phyloP scores from a whole-genome alignment of 495 filamentous ascomycete genomes.

The Daldinia childiae region DNA sequence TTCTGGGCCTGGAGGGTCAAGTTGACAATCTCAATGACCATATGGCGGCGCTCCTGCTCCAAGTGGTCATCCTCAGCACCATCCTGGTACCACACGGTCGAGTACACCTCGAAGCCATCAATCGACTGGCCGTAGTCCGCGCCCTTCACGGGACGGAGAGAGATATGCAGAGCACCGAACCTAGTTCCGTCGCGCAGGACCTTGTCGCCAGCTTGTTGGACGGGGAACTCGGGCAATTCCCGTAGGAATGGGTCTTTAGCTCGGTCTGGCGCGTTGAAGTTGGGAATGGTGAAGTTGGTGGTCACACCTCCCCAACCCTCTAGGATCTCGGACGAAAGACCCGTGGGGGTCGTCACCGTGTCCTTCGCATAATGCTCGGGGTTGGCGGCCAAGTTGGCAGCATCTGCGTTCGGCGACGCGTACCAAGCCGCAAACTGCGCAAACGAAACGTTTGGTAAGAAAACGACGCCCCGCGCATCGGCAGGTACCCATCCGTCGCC shows the following conservation, averaged over 20 bases:
- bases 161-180: slow-evolving; percentile 44
- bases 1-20: slow-evolving; percentile 41
- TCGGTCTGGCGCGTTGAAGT: slow-evolving; percentile 34
- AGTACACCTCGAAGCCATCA: slow-evolving; percentile 43
- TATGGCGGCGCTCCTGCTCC: slow-evolving; percentile 41
- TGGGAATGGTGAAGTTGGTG: slow-evolving; percentile 46
- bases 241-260: slow-evolving; percentile 26
- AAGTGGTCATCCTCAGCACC: slow-evolving; percentile 36
- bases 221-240: slow-evolving; percentile 26
- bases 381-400: slow-evolving; percentile 42
- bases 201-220: slow-evolving; percentile 45
- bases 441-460: slow-evolving; percentile 29
- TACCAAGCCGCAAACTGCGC: slow-evolving; percentile 39
- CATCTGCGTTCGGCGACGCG: slow-evolving; percentile 35
- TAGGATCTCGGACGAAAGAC: slow-evolving; percentile 39
- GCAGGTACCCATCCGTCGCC: slow-evolving; percentile 36
- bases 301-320: slow-evolving; percentile 47
- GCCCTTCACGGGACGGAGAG: slow-evolving; percentile 37
- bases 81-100: slow-evolving; percentile 43
- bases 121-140: slow-evolving; percentile 30
- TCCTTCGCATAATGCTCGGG: slow-evolving; percentile 46
- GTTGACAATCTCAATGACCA: slow-evolving; percentile 46
- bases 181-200: slow-evolving; percentile 34
- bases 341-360: slow-evolving; percentile 15
- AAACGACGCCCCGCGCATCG: slow-evolving; percentile 25